Conservation (phyloP, 306 rosid genomes). For the Malus asiatica region DNA sequence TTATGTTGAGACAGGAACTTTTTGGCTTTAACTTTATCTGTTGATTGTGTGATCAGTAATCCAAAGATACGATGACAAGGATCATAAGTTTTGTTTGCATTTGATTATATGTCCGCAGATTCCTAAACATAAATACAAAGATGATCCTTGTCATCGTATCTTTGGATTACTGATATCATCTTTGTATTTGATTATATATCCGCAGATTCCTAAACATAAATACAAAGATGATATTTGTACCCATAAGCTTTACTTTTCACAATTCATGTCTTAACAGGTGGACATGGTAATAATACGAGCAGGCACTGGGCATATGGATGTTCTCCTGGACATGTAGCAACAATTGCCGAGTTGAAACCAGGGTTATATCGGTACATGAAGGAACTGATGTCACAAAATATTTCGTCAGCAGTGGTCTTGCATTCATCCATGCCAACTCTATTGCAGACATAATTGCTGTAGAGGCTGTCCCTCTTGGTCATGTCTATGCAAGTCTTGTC, state of each 20-base stretch:
- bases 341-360: constrained; percentile 94
- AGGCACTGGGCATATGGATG: constrained; percentile 95
- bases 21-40: background rate
- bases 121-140: background rate
- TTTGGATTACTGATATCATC: too few relatives aligned
- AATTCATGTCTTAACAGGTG: constrained; percentile 43
- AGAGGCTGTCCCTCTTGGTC: constrained; percentile 80
- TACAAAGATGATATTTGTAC: background rate
- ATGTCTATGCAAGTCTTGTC: constrained; percentile 57
- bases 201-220: background rate
- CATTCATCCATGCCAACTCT: constrained; percentile 87
- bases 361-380: constrained; percentile 74
- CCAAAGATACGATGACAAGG: background rate
- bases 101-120: background rate
- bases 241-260: background rate
- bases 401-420: constrained; percentile 88
- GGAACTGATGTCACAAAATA: constrained; percentile 67
- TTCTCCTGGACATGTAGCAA: constrained; percentile 99
- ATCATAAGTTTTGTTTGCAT: background rate
- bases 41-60: background rate
- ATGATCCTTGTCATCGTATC: background rate
- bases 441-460: constrained; percentile 72
- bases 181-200: background rate
- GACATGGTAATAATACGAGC: constrained; percentile 95
- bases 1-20: background rate